Evolutionary conservation across 257 asterid genomes (phyloP).

Genomic region (Solanum virginianum): DNA sequence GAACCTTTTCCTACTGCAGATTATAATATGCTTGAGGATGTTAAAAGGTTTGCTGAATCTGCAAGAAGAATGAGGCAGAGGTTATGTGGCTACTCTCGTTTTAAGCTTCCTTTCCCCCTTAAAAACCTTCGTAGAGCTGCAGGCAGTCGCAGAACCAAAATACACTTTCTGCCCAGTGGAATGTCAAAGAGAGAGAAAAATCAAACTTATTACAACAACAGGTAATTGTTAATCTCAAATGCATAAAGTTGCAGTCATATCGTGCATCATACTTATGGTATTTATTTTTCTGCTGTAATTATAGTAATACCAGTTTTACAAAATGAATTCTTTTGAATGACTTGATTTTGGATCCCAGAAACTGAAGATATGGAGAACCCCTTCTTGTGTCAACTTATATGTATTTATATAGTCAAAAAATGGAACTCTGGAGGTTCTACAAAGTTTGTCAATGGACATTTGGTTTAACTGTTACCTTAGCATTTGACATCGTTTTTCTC

Average conservation of each 20-base stretch:
- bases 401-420: background rate
- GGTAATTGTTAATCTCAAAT: conserved; percentile 12
- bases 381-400: background rate
- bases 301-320: background rate
- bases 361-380: background rate
- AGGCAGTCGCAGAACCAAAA: conserved; percentile 37
- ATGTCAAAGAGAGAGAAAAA: conserved; percentile 70
- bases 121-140: conserved; percentile 59
- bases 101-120: conserved; percentile 44
- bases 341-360: background rate
- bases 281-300: background rate
- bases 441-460: background rate
- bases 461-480: background rate
- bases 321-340: background rate
- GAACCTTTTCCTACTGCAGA: conserved; percentile 20
- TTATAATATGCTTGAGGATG: conserved; percentile 83
- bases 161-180: conserved; percentile 50
- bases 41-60: conserved; percentile 78
- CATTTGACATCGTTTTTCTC: background rate
- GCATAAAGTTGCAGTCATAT: background rate
- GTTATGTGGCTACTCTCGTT: conserved; percentile 32
- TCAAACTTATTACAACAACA: conserved; percentile 38
- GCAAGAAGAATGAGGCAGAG: conserved; percentile 55
- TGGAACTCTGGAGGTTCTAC: background rate
- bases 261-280: background rate